Evolutionary conservation across 2,329 filamentous ascomycete species (phyloP).

Genomic region (Ascomycota sp.): DNA sequence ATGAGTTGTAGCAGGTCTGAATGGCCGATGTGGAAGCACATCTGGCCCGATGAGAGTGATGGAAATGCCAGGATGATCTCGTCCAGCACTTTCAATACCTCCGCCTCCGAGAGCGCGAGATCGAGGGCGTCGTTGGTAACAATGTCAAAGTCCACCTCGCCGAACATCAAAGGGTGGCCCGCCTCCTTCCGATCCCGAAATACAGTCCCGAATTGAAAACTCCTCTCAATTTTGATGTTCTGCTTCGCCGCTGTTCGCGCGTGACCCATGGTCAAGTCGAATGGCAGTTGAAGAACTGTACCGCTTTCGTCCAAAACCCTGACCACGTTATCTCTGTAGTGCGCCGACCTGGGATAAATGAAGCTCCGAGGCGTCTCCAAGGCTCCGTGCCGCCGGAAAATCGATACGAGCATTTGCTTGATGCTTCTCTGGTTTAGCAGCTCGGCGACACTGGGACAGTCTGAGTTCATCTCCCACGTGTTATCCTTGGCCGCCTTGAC

Average conservation of each 20-base stretch:
- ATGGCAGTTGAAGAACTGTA: slow-evolving; percentile 82
- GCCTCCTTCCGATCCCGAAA: slow-evolving; percentile 63
- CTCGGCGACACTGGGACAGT: slow-evolving; percentile 33
- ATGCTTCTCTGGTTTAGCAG: slow-evolving; percentile 53
- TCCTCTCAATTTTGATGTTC: slow-evolving; percentile 43
- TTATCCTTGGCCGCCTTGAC: slow-evolving; percentile 65
- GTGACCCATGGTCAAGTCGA: slow-evolving; percentile 76
- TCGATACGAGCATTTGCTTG: slow-evolving; percentile 50
- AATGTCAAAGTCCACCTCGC: slow-evolving; percentile 92
- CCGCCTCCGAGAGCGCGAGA: slow-evolving; percentile 74
- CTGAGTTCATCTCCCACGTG: slow-evolving; percentile 50
- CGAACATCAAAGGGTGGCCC: slow-evolving; percentile 62
- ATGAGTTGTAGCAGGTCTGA: slow-evolving; percentile 68
- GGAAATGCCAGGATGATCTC: slow-evolving; percentile 74
- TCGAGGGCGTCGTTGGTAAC: slow-evolving; percentile 68
- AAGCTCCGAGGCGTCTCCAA: slow-evolving; percentile 56
- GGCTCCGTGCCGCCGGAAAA: slow-evolving; percentile 80
- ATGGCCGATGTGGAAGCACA: slow-evolving; percentile 85
- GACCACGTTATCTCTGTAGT: slow-evolving; percentile 56
- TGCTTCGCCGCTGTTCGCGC: slow-evolving; percentile 66
- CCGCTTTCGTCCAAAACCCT: slow-evolving; percentile 67
- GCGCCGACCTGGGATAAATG: slow-evolving; percentile 62
- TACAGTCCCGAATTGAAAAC: slow-evolving; percentile 73
- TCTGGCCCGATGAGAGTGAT: slow-evolving; percentile 44
- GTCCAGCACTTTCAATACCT: slow-evolving; percentile 84